Conservation (phyloP, 1,284 basidiomycete genomes). For the Porphyrellus sp. region DNA sequence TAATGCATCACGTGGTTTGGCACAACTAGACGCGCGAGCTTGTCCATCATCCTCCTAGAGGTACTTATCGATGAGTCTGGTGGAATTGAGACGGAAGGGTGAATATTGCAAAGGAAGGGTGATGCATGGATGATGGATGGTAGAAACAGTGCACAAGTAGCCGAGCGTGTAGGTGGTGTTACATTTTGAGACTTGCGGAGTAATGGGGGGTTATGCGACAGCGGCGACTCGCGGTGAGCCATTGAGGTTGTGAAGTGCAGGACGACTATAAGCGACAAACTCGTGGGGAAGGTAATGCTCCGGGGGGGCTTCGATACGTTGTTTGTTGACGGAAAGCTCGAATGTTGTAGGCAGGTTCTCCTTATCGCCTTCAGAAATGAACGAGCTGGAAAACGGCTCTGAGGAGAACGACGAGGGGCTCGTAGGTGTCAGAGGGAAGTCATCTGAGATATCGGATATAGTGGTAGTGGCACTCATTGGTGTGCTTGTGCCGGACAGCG, state of each 20-base stretch:
- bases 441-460: conserved; percentile 71
- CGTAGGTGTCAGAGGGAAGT: conserved; percentile 76
- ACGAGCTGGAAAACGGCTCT: conserved; percentile 52
- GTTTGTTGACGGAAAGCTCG: conserved; percentile 69
- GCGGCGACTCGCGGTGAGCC: conserved; percentile 44
- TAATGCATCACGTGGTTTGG: conserved; percentile 27
- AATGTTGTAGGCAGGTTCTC: conserved; percentile 70
- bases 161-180: conserved; percentile 61
- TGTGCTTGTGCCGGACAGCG: conserved; percentile 55
- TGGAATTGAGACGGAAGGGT: conserved; percentile 49
- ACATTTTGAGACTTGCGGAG: conserved; percentile 64
- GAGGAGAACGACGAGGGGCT: conserved; percentile 56
- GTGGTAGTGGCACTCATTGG: conserved; percentile 71
- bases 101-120: conserved; percentile 61
- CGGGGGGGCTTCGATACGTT: conserved; percentile 58
- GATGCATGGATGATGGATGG: conserved; percentile 74
- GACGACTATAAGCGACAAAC: conserved; percentile 69
- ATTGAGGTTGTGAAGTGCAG: conserved; percentile 66
- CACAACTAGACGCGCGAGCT: conserved; percentile 18
- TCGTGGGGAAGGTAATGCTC: conserved; percentile 78
- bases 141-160: conserved; percentile 57
- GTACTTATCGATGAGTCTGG: conserved; percentile 44
- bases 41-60: conserved; percentile 33
- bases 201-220: conserved; percentile 47
- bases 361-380: conserved; percentile 67